Base-by-base conservation (phyloP, 140 eudicot species). In the Stevia rebaudiana region DNA sequence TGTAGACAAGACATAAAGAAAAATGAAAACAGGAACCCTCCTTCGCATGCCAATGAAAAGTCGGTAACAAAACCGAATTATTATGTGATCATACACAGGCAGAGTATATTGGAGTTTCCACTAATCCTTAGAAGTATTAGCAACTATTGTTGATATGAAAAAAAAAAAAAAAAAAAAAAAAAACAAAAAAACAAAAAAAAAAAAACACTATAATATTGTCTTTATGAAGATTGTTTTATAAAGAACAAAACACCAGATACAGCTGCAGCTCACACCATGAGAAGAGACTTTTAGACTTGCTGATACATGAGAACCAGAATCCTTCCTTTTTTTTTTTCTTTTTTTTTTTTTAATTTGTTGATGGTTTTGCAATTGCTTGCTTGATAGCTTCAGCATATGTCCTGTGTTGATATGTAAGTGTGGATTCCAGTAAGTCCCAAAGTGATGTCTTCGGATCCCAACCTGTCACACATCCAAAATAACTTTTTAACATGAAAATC, bases 361-460 rank as follows among this genome's bases (percentile, higher is more conserved):
- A 65, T 11, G 97, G 90, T 53, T 86, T 82, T 68, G 97, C 82
- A 60, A 78, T 79, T 44, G 95, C 85, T 79, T 90, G 90, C 82
- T 82, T 90, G 49, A 90, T 40, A 22, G 97, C 97, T 75, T 86
- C 86, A 5, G 97, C 97, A 59, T 90, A 90, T 63, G 97, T 90
- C 88, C 88, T 84, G 85, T 90, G 95, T 76, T 90, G 97, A 59
- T 90, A 90, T 8, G 97, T 90, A 36, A 90, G 94, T 25, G 95
- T 90, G 3, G 97, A 90, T 44, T 90, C 97, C 51, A 90, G 94
- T 86, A 90, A 84, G 68, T 90, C 97, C 94, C 94, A 90, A 6
- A 90, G 88, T 0, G 97, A 90, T 28, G 97, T 90, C 84, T 90
- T 84, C 1, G 97, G 97, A 59, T 86, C 80, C 97, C 97, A 90